Evolutionary conservation across 352 stramenopile species (phyloP), one percentile per base, ranked within the genome.

Genomic region (Pythium rishiriense): DNA sequence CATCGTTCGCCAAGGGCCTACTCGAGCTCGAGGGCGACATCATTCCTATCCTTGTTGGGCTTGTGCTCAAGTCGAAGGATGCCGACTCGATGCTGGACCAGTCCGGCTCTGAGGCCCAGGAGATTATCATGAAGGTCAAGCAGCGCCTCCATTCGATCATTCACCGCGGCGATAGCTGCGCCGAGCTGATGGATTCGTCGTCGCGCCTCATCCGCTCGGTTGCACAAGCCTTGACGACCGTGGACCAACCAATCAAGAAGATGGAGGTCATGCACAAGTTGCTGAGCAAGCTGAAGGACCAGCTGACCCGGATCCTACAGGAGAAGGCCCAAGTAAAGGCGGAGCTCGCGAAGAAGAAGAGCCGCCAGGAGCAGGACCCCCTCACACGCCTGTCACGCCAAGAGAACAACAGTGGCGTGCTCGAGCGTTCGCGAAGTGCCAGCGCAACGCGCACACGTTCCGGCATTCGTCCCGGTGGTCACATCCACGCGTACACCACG

Each of bases 21-120:
- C 72, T 99, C 31, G 97, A 99, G 73, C 83, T 99, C 4, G 98
- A 99, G 69, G 97, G 98, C 28, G 96, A 99, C 52, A 91, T 99
- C 53, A 98, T 98, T 43, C 98, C 98, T 15, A 99, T 99, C 73
- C 79, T 99, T 12, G 97, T 99, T 5, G 97, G 91, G 0, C 79
- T 98, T 29, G 87, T 96, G 51, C 66, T 94, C 24, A 96, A 96
- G 68, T 94, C 87, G 4, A 94, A 96, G 52, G 85, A 94, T 39
- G 87, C 85, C 7, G 87, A 96, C 63, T 97, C 97, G 52, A 99
- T 99, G 97, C 82, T 99, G 21, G 98, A 99, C 78, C 97, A 98
- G 61, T 98, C 92, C 17, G 97, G 96, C 2, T 99, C 98, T 28
- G 97, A 97, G 39, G 97, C 84, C 0, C 87, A 96, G 56, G 87